Evolutionary conservation across 345 rosid species (phyloP).

Genomic region (thale cress (Arabidopsis thaliana)): DNA sequence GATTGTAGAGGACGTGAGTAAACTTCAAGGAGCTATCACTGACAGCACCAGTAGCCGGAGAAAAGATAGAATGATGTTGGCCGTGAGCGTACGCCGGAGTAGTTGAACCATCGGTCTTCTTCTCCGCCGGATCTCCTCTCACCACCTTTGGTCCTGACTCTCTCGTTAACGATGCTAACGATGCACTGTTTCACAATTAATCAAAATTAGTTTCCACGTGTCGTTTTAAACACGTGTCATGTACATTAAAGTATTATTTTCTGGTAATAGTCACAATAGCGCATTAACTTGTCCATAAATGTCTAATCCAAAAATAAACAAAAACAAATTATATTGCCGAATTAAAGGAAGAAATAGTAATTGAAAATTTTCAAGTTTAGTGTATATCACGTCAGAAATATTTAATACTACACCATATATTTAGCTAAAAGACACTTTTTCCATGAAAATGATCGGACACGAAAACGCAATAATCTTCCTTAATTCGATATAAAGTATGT

Average conservation of each 20-base stretch:
- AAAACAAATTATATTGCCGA: neutral
- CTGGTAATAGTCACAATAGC: slow-evolving; percentile 3
- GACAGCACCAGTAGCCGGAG: slow-evolving; percentile 63
- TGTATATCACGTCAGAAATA: neutral
- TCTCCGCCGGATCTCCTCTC: slow-evolving; percentile 81
- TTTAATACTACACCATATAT: neutral
- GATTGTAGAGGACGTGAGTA: slow-evolving; percentile 93
- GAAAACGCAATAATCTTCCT: slow-evolving; percentile 27
- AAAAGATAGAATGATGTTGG: slow-evolving; percentile 48
- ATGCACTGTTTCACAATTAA: slow-evolving; percentile 62
- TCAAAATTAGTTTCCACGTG: slow-evolving; percentile 37
- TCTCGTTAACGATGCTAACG: slow-evolving; percentile 88
- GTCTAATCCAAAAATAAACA: neutral
- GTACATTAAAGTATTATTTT: slow-evolving; percentile 3
- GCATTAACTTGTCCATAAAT: slow-evolving; percentile 14
- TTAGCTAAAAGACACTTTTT: slow-evolving; percentile 13
- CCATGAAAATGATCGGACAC: slow-evolving; percentile 26
- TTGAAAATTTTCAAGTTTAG: neutral
- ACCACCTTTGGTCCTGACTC: slow-evolving; percentile 92
- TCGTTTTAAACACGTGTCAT: slow-evolving; percentile 4
- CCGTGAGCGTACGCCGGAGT: slow-evolving; percentile 49
- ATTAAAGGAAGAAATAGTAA: neutral
- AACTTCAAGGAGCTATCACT: slow-evolving; percentile 93
- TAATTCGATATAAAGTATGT: neutral
- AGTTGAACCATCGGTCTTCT: slow-evolving; percentile 51